phyloP scores from a whole-genome alignment of 129 eudicot genomes.

The Arctium lappa region DNA sequence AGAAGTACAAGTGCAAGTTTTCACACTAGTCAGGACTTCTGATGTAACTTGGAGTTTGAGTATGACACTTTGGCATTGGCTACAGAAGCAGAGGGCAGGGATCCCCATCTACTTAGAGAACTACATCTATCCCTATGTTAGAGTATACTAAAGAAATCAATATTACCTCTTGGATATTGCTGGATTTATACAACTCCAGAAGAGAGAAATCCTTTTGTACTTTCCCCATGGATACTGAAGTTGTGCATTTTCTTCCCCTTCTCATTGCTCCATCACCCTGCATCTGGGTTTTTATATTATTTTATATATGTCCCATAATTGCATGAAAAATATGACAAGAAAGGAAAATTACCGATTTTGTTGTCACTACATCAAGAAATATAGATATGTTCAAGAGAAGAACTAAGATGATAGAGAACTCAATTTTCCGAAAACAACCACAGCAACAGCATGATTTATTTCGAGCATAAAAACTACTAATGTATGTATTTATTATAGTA shows the following conservation, averaged over 20 bases:
- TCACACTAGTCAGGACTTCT: neutral
- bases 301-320: neutral
- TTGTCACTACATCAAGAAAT: neutral
- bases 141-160: neutral
- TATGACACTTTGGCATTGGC: too few species aligned
- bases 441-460: neutral
- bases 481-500: neutral
- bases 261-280: neutral
- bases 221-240: neutral
- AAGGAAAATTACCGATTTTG: neutral
- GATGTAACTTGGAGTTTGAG: neutral
- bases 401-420: too few species aligned
- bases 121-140: too few species aligned
- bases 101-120: too few species aligned
- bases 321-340: neutral
- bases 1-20: too few species aligned
- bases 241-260: neutral
- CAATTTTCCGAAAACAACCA: neutral
- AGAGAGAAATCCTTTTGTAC: neutral
- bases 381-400: neutral
- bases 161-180: constrained; percentile 13
- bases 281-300: neutral
- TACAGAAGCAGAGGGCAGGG: too few species aligned
- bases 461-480: neutral
- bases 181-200: neutral